These are phyloP conservation scores for Berkeleyomyces basicola DNA, from an alignment of 2,329 filamentous ascomycete genomes.

Conservation along the genomic window DNA sequence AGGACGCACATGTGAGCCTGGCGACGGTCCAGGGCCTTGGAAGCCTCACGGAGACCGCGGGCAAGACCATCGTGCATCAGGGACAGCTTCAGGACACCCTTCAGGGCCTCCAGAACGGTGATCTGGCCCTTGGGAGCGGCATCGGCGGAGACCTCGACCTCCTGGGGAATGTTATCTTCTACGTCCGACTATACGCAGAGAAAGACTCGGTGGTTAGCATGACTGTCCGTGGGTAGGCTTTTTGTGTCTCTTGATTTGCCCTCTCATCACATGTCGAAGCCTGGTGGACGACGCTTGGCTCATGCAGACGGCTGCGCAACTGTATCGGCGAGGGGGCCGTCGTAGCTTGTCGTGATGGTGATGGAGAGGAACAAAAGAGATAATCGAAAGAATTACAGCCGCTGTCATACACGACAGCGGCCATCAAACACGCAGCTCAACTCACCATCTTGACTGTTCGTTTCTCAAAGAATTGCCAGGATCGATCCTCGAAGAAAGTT, in stretches of 20 bases:
- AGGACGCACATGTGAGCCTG: slow-evolving; percentile 99
- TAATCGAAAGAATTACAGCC: not conserved
- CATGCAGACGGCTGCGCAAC: not conserved
- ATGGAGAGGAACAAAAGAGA: not conserved
- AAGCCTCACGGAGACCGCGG: slow-evolving; percentile 93
- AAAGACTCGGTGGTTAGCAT: not conserved
- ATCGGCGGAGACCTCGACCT: slow-evolving; percentile 94
- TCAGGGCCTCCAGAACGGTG: slow-evolving; percentile 95
- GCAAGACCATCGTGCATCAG: slow-evolving; percentile 99
- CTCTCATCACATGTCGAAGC: not conserved
- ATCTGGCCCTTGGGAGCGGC: slow-evolving; percentile 79
- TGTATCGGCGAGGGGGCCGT: not conserved
- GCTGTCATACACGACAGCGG: not conserved
- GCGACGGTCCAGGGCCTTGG: slow-evolving; percentile 95
- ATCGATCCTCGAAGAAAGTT: slow-evolving; percentile 47
- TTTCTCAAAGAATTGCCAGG: slow-evolving; percentile 36
- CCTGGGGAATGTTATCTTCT: slow-evolving; percentile 94
- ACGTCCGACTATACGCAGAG: slow-evolving; percentile 69
- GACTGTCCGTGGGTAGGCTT: not conserved
- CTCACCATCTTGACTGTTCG: slow-evolving; percentile 43
- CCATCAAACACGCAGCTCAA: slow-evolving; percentile 15
- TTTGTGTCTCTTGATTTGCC: not conserved
- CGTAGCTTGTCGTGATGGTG: not conserved
- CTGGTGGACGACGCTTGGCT: not conserved
- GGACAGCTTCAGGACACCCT: slow-evolving; percentile 95